Conservation (phyloP, 2,329 filamentous ascomycete species). For the Fonsecaea pedrosoi region DNA sequence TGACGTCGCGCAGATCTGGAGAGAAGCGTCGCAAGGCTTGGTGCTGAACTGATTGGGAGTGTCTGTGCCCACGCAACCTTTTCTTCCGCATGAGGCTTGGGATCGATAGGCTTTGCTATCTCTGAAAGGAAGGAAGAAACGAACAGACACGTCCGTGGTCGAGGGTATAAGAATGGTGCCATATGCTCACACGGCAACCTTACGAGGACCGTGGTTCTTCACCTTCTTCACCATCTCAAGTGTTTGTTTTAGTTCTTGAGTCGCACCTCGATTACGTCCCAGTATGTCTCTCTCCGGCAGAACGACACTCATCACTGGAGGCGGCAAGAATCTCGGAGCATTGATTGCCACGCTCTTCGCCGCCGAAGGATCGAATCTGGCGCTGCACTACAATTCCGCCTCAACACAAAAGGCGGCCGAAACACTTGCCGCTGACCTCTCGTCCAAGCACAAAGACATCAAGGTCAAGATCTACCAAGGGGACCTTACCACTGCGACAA, state of each 20-base stretch:
- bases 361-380: constrained; percentile 45
- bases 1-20: not conserved
- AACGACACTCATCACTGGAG: constrained; percentile 52
- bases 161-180: constrained; percentile 3
- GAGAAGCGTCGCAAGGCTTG: not conserved
- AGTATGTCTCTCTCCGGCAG: constrained; percentile 49
- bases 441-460: constrained; percentile 42
- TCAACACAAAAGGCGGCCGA: constrained; percentile 48
- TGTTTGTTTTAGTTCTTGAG: not conserved
- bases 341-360: constrained; percentile 49
- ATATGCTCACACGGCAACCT: not conserved
- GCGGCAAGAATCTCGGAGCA: constrained; percentile 53
- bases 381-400: constrained; percentile 52
- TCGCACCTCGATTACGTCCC: not conserved
- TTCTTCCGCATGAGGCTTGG: not conserved
- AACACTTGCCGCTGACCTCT: constrained; percentile 49
- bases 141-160: not conserved
- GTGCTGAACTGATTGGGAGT: not conserved
- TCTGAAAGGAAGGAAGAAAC: not conserved
- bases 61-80: not conserved
- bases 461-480: constrained; percentile 53
- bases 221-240: not conserved
- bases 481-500: constrained; percentile 51
- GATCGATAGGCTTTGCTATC: not conserved
- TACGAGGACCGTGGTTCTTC: not conserved